Percentiles rank a stretch among this genome's conserved stretches.
Conservation (phyloP, 2,329 filamentous ascomycete genomes). For the Xylaria sp. region DNA sequence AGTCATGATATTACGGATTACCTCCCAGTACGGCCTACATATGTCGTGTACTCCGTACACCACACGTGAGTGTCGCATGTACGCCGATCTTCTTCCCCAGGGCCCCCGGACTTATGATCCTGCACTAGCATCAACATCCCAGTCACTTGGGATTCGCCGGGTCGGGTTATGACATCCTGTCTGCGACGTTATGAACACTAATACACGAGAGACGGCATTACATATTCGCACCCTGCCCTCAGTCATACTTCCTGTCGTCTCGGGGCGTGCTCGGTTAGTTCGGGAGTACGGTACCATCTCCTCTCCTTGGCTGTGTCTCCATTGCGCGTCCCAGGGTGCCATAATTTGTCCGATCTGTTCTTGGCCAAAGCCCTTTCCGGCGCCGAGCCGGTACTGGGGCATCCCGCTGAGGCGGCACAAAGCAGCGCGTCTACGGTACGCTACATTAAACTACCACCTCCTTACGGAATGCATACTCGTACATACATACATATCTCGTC, state of each 20-base stretch:
- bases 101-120: conserved; percentile 2
- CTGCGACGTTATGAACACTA: background rate
- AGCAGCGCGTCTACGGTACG: background rate
- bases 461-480: background rate
- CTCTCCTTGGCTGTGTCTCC: conserved; percentile 15
- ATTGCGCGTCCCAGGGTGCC: background rate
- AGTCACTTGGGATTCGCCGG: conserved; percentile 4
- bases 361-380: conserved; percentile 8
- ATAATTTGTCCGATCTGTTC: conserved; percentile 1
- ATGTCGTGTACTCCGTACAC: background rate
- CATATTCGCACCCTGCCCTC: too few species aligned
- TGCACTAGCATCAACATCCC: background rate
- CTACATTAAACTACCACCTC: background rate
- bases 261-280: conserved; percentile 5
- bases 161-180: conserved; percentile 3
- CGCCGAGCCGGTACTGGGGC: conserved; percentile 15
- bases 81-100: conserved; percentile 1
- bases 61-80: background rate
- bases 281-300: conserved; percentile 1
- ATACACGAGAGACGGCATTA: background rate
- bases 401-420: conserved; percentile 15
- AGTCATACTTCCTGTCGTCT: background rate
- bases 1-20: too few species aligned
- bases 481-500: background rate
- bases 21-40: background rate